Percentiles rank a stretch among this genome's conserved stretches.
These are phyloP conservation scores for Smittium mucronatum DNA, from an alignment of 371 early-diverging fungal genomes.

Conservation along the genomic window DNA sequence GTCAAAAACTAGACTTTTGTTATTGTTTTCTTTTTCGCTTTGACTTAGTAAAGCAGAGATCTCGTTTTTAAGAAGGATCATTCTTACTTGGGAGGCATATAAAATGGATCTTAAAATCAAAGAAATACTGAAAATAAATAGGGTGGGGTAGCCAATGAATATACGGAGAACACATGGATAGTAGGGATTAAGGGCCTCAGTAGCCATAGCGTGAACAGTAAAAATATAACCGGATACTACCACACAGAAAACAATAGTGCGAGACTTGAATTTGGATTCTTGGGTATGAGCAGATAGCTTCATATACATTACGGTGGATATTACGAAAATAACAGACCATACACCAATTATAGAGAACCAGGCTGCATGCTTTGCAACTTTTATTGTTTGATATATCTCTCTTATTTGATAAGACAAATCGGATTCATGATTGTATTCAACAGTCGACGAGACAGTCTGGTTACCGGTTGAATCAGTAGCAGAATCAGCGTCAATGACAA, in stretches of 20 bases:
- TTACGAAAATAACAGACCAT: neutral
- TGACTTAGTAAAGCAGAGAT: neutral
- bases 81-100: conserved; percentile 7
- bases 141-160: conserved; percentile 7
- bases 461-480: too few species aligned
- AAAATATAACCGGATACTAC: neutral
- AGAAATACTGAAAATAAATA: conserved; percentile 1
- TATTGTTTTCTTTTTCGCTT: neutral
- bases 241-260: neutral
- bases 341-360: neutral
- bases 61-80: conserved; percentile 2
- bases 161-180: conserved; percentile 12
- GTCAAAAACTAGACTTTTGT: neutral
- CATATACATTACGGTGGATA: neutral
- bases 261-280: conserved; percentile 5
- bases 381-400: neutral
- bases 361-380: neutral
- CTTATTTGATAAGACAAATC: too few species aligned
- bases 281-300: neutral
- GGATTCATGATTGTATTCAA: too few species aligned
- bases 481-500: too few species aligned
- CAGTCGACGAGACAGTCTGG: too few species aligned
- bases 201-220: conserved; percentile 8
- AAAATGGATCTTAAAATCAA: conserved; percentile 3
- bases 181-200: neutral